Evolutionary conservation across 176 grass and related monocot species (phyloP).

Genomic region (Tillandsia fasciculata): DNA sequence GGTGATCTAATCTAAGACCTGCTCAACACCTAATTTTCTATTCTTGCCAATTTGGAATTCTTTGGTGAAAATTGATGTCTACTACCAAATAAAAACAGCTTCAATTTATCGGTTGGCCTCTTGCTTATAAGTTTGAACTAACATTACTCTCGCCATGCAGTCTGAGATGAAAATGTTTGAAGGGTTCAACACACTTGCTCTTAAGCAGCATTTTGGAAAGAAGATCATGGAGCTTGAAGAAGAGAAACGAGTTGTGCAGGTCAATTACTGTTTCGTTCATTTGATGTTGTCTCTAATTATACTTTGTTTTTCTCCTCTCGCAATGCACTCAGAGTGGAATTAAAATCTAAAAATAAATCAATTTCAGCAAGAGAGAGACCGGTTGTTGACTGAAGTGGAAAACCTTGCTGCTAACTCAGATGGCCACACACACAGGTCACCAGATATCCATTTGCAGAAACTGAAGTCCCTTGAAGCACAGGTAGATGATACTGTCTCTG

Average conservation of each 20-base stretch:
- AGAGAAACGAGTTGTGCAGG: conserved; percentile 89
- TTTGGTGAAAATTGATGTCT: background rate
- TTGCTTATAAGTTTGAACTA: background rate
- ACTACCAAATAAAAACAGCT: too few species aligned
- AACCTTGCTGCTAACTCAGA: conserved; percentile 66
- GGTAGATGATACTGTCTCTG: conserved; percentile 29
- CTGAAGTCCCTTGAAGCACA: conserved; percentile 90
- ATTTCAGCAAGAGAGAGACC: conserved; percentile 94
- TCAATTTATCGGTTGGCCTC: too few species aligned
- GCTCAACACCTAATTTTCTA: background rate
- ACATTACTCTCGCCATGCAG: conserved; percentile 34
- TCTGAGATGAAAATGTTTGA: conserved; percentile 97
- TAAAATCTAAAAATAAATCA: conserved; percentile 29
- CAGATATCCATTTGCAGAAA: conserved; percentile 87
- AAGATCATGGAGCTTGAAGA: conserved; percentile 97
- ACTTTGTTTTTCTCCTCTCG: conserved; percentile 2
- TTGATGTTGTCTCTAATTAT: background rate
- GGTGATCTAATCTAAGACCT: conserved; percentile 26
- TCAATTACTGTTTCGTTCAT: conserved; percentile 27
- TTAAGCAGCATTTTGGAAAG: conserved; percentile 92
- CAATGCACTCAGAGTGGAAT: background rate
- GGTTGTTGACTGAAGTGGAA: conserved; percentile 88
- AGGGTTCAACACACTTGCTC: conserved; percentile 70
- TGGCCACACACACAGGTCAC: conserved; percentile 71
- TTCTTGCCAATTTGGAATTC: background rate